These are phyloP conservation scores for Amylocarpus encephaloides DNA, from an alignment of 2,329 filamentous ascomycete genomes.

Conservation along the genomic window DNA sequence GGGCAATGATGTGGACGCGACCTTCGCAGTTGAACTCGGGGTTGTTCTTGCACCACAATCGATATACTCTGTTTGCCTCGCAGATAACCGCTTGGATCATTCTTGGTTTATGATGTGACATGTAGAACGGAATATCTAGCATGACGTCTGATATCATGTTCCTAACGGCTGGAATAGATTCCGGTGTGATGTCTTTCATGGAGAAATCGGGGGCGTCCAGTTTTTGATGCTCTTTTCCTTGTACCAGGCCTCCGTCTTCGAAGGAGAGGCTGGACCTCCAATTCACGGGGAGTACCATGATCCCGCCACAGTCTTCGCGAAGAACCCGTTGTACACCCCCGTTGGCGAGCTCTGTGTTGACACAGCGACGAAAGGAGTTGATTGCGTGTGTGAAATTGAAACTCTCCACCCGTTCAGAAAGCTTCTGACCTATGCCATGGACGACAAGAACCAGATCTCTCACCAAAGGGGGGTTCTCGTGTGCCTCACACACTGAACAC, in stretches of 20 bases:
- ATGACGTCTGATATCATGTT: conserved; percentile 95
- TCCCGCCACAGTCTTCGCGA: conserved; percentile 71
- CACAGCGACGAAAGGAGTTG: conserved; percentile 77
- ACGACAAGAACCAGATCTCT: conserved; percentile 86
- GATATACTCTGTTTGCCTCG: conserved; percentile 94
- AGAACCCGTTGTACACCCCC: conserved; percentile 69
- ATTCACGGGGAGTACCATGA: conserved; percentile 92
- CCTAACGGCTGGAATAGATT: conserved; percentile 84
- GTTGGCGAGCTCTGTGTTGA: conserved; percentile 77
- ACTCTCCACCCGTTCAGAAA: conserved; percentile 89
- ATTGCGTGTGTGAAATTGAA: conserved; percentile 97
- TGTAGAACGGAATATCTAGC: conserved; percentile 96
- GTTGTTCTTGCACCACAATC: conserved; percentile 91
- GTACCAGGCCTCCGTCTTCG: conserved; percentile 66
- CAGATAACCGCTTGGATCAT: conserved; percentile 86
- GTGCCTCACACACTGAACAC: conserved; percentile 55
- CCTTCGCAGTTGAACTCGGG: conserved; percentile 75
- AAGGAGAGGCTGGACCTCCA: conserved; percentile 87
- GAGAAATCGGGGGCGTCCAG: conserved; percentile 55
- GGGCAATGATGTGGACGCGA: conserved; percentile 84
- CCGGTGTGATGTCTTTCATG: conserved; percentile 85
- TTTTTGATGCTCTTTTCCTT: conserved; percentile 45
- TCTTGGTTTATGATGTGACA: conserved; percentile 90
- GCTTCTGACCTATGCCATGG: conserved; percentile 94
- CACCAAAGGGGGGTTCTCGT: conserved; percentile 61